Evolutionary conservation across 305 asterid species (phyloP).

Genomic region (Fraxinus xanthoxyloides): DNA sequence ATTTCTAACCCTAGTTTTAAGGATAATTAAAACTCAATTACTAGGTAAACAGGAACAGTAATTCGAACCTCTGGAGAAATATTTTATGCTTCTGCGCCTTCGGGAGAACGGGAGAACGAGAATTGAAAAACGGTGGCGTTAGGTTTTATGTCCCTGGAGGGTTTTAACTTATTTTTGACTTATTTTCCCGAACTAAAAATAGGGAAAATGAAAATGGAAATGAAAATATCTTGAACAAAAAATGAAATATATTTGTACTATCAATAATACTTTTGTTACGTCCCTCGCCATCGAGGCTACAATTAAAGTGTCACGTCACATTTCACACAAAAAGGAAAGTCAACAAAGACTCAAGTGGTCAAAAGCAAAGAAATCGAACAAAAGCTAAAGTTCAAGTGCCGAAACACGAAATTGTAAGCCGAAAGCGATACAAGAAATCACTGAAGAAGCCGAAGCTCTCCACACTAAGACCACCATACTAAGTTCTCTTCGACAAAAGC

Average conservation of each 20-base stretch:
- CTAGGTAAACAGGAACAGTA: neutral
- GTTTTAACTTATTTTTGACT: neutral
- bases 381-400: neutral
- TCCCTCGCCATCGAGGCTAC: neutral
- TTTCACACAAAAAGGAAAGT: too few species aligned
- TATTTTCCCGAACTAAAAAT: neutral
- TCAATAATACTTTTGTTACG: neutral
- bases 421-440: neutral
- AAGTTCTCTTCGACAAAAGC: too few species aligned
- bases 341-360: neutral
- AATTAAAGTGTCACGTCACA: neutral
- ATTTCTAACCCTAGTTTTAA: neutral
- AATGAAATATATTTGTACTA: neutral
- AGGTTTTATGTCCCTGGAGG: neutral
- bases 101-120: neutral
- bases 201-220: neutral
- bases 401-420: neutral
- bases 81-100: neutral
- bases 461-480: neutral
- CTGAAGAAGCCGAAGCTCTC: neutral
- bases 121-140: neutral
- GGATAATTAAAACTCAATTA: neutral
- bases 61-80: neutral
- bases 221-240: neutral
- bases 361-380: too few species aligned